These are phyloP conservation scores for Anastatica hierochuntica DNA, from an alignment of 345 rosid genomes.

Conservation along the genomic window DNA sequence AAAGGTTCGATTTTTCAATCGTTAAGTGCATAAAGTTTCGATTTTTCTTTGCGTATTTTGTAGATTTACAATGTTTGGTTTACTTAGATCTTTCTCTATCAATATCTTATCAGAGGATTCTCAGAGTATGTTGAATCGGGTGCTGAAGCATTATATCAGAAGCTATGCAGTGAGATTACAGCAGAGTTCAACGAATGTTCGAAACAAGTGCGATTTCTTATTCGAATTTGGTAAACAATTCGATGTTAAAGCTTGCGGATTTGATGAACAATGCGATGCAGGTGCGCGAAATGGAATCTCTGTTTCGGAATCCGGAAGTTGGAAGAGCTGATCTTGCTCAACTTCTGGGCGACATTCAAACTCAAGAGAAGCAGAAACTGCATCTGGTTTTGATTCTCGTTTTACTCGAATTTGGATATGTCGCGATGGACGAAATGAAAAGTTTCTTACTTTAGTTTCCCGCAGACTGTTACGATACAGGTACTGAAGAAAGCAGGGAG, in stretches of 20 bases:
- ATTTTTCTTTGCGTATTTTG: too few species aligned
- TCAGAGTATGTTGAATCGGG: constrained; percentile 61
- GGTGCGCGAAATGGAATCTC: constrained; percentile 72
- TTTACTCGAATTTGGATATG: neutral
- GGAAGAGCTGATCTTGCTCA: constrained; percentile 64
- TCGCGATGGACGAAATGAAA: neutral
- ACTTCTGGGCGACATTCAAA: constrained; percentile 65
- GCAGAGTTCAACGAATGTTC: constrained; percentile 79
- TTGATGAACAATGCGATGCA: constrained; percentile 9
- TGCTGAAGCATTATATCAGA: constrained; percentile 70
- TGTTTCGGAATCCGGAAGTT: constrained; percentile 37
- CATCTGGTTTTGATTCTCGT: constrained; percentile 42
- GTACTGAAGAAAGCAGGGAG: constrained; percentile 77
- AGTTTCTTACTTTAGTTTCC: neutral
- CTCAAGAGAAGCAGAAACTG: constrained; percentile 74
- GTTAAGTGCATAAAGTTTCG: too few species aligned
- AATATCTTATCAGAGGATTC: constrained; percentile 51
- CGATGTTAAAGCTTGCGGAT: too few species aligned
- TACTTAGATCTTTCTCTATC: too few species aligned
- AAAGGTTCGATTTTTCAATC: constrained; percentile 49
- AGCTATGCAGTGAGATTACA: constrained; percentile 72
- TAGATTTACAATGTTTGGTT: too few species aligned
- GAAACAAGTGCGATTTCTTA: constrained; percentile 69
- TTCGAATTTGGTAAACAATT: too few species aligned
- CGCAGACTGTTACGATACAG: constrained; percentile 75